Evolutionary conservation across 1,284 basidiomycete genomes (phyloP), one percentile per base, ranked within the genome.

Genomic region (Takashimella koratensis): DNA sequence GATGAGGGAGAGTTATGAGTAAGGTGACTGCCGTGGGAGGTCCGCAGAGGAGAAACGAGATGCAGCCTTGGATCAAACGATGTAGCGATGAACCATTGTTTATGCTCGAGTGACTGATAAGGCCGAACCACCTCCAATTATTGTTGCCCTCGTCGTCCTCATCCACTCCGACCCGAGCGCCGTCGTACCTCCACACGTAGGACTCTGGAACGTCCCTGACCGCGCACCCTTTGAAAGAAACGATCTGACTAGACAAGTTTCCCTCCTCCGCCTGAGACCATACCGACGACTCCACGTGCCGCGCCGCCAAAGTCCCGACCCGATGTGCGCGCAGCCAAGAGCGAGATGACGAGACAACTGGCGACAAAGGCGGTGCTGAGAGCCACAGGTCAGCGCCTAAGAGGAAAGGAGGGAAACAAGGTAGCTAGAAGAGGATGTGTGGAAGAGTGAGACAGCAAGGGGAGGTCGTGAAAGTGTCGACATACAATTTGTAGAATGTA

Each of bases 401-500:
- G 24, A 6, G 25, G 21, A 30, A 48, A 8, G 30, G 8, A 36
- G 30, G 30, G 16, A 36, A 36, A 16, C 8, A 8, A 36, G 30
- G 30, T 36, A 36, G 30, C 10, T 36, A 36, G 16, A 16, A 36
- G 8, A 16, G 8, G 16, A 8, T 36, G 8, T 36, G 30, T 39
- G 13, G n/a, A n/a, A 13, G 6, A 36, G 21, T 27, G 42, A n/a
- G 21, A 39, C 5, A 36, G 40, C 16, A 42, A 39, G 26, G 6
- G 22, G 19, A 36, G 25, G n/a, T n/a, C n/a, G 30, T n/a, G 36
- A 30, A 50, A 8, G n/a, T n/a, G n/a, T 13, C 5, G 25, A 64
- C 74, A 47, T 27, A 75, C 75, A 76, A 76, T 57, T 73, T 75
- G 64, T 76, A 76, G 52, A 76, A 76, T 4, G 75, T 76, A 24